phyloP scores from a whole-genome alignment of 176 grass and related monocot genomes.

The Guadua angustifolia region DNA sequence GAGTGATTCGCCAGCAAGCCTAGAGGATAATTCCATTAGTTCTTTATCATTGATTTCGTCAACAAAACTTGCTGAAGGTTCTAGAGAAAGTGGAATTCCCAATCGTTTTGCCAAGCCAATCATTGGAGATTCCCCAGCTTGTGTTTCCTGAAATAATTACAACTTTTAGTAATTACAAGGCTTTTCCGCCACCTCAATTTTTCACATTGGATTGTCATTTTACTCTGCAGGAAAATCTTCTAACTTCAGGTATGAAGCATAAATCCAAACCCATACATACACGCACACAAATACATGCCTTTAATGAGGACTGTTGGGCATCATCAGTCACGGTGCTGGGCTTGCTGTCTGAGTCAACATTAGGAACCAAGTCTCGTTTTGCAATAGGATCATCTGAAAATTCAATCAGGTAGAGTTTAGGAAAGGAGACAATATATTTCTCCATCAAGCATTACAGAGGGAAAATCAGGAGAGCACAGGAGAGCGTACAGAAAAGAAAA shows the following conservation, averaged over 20 bases:
- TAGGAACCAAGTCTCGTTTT: conserved; percentile 59
- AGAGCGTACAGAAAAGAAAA: not conserved
- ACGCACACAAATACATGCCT: conserved; percentile 51
- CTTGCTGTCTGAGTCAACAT: conserved; percentile 57
- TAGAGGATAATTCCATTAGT: conserved; percentile 67
- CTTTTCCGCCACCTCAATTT: not conserved
- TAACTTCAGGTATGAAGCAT: conserved; percentile 10
- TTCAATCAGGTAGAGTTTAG: conserved; percentile 29
- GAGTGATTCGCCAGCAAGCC: conserved; percentile 66
- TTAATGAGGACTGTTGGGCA: conserved; percentile 39
- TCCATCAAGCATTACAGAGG: conserved; percentile 1
- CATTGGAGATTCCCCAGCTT: conserved; percentile 47
- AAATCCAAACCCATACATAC: not conserved
- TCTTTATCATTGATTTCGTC: conserved; percentile 86
- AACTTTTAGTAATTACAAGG: conserved; percentile 25
- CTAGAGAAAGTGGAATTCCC: conserved; percentile 69
- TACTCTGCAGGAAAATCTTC: conserved; percentile 3
- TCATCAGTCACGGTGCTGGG: conserved; percentile 41
- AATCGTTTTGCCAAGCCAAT: conserved; percentile 71
- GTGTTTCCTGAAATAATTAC: conserved; percentile 32
- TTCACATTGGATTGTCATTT: conserved; percentile 19
- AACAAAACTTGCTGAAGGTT: conserved; percentile 61
- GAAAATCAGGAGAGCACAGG: not conserved
- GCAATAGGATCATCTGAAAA: conserved; percentile 91
- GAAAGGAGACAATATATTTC: conserved; percentile 1